Evolutionary conservation across 1,284 basidiomycete species (phyloP).

Genomic region (Fomitopsis pinicola): DNA sequence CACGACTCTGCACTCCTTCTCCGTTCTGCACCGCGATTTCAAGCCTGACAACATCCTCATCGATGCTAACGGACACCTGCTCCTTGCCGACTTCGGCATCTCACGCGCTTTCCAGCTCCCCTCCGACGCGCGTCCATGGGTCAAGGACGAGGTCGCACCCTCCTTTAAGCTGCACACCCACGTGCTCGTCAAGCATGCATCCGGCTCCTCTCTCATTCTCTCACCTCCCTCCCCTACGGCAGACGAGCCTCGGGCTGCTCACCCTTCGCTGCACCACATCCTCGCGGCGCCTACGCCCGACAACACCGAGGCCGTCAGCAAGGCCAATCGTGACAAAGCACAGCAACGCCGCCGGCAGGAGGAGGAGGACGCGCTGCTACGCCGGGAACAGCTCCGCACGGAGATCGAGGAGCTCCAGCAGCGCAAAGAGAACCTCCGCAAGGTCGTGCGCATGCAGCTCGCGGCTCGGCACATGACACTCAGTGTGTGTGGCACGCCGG

Average conservation of each 20-base stretch:
- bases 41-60: conserved; percentile 66
- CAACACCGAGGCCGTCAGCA: background rate
- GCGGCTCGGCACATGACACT: background rate
- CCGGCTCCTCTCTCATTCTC: background rate
- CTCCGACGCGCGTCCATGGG: background rate
- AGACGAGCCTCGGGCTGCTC: background rate
- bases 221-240: background rate
- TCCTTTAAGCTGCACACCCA: background rate
- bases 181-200: background rate
- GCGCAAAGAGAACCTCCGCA: background rate
- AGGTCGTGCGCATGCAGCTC: background rate
- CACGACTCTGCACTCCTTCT: conserved; percentile 41
- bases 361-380: background rate
- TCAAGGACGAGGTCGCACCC: background rate
- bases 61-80: conserved; percentile 41
- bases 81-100: conserved; percentile 66
- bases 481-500: conserved; percentile 5
- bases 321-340: background rate
- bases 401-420: background rate
- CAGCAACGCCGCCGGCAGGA: background rate
- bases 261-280: background rate
- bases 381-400: background rate
- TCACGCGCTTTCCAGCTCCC: conserved; percentile 22
- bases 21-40: conserved; percentile 63
- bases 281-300: background rate